Percentiles rank a stretch among this genome's conserved stretches.
phyloP scores from a whole-genome alignment of 179 eudicot species.

The Beta corolliflora region DNA sequence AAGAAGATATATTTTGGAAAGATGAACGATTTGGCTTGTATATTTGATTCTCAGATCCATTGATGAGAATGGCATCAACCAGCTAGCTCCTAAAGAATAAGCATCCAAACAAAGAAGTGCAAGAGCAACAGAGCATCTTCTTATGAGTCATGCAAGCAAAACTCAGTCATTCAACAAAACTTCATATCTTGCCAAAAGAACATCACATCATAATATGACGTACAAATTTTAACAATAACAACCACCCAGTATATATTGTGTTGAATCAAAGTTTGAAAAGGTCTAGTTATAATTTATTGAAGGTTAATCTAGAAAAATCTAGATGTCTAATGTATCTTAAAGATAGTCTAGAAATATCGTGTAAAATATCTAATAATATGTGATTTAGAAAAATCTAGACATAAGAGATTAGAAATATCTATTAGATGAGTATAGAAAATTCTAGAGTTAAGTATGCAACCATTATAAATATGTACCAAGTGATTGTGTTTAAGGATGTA shows the following conservation, averaged over 20 bases:
- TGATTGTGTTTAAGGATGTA: too few species aligned
- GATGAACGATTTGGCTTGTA: too few species aligned
- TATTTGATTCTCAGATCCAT: not conserved
- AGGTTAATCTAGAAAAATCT: too few species aligned
- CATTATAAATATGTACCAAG: too few species aligned
- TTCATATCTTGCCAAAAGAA: conserved; percentile 29
- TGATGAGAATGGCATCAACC: conserved; percentile 17
- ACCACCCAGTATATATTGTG: not conserved
- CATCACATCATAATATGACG: conserved; percentile 33
- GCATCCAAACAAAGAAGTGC: conserved; percentile 22
- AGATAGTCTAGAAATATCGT: too few species aligned
- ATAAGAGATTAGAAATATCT: too few species aligned
- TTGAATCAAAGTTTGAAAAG: not conserved
- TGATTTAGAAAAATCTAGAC: too few species aligned
- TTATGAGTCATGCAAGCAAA: conserved; percentile 1
- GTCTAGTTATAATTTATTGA: not conserved
- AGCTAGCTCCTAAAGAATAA: conserved; percentile 15
- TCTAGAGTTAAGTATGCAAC: too few species aligned
- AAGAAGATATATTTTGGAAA: too few species aligned
- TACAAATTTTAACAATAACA: not conserved
- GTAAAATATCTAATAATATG: too few species aligned
- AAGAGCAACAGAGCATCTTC: conserved; percentile 32
- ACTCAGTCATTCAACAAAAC: conserved; percentile 26
- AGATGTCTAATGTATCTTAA: too few species aligned
- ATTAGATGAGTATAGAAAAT: too few species aligned